These are phyloP conservation scores for Daldinia bambusicola DNA, from an alignment of 495 filamentous ascomycete species.

Conservation along the genomic window DNA sequence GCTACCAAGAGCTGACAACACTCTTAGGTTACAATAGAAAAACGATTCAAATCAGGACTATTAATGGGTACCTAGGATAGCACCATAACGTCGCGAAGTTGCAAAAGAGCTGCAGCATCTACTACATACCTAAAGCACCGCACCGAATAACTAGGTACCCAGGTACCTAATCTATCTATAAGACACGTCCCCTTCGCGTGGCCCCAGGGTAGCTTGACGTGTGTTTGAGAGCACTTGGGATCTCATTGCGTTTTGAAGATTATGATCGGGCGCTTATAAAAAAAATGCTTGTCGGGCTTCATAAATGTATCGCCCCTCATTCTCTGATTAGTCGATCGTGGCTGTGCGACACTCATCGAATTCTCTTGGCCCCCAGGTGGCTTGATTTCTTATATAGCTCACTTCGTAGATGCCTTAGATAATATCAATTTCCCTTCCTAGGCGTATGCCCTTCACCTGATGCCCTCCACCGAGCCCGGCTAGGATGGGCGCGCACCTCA, in stretches of 20 bases:
- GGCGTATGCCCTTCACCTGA: neutral
- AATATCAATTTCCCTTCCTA: neutral
- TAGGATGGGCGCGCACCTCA: neutral
- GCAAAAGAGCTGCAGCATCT: neutral
- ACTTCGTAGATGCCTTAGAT: neutral
- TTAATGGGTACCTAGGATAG: neutral
- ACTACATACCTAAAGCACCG: neutral
- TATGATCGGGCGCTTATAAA: neutral
- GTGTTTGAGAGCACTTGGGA: neutral
- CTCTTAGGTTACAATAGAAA: neutral
- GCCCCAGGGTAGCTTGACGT: neutral
- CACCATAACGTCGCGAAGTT: neutral
- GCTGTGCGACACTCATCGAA: neutral
- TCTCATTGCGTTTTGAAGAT: neutral
- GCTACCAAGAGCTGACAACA: neutral
- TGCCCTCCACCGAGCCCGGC: neutral
- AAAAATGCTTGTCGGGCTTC: neutral
- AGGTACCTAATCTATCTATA: neutral
- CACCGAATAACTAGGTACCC: neutral
- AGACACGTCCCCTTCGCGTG: neutral
- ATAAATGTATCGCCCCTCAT: neutral
- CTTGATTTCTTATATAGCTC: neutral
- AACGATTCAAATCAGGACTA: neutral
- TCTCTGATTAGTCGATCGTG: constrained; percentile 1
- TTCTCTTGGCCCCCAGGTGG: neutral